A percentile compares a stretch with the other conserved stretches of the same genome.
phyloP scores from a whole-genome alignment of 2,329 filamentous ascomycete species.

The Gremmenia infestans region DNA sequence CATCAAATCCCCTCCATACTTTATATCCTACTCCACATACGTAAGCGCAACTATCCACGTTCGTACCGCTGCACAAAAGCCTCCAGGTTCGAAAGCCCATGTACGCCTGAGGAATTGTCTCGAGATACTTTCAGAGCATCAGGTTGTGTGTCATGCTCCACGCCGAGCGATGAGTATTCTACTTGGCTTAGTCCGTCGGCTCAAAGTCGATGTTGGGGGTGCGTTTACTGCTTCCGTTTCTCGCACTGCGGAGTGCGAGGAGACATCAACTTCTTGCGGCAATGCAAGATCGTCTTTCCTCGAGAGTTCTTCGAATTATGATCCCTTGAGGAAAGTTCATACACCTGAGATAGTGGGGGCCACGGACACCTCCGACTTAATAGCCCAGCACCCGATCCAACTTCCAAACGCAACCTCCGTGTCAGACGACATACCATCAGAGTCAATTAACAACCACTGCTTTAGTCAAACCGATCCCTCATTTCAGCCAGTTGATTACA shows the following conservation, averaged over 20 bases:
- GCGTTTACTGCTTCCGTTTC: too few relatives aligned
- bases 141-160: conserved; percentile 4
- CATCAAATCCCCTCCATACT: conserved; percentile 44
- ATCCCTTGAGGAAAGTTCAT: too few relatives aligned
- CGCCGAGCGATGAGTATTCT: conserved; percentile 8
- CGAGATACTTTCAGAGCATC: conserved; percentile 4
- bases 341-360: too few relatives aligned
- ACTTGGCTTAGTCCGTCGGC: not conserved
- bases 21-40: conserved; percentile 53
- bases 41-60: conserved; percentile 16
- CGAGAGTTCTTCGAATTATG: not conserved
- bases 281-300: not conserved
- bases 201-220: not conserved
- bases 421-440: too few relatives aligned
- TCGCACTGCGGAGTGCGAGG: not conserved
- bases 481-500: too few relatives aligned
- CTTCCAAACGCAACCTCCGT: too few relatives aligned
- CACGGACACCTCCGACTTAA: too few relatives aligned
- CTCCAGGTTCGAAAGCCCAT: conserved; percentile 6
- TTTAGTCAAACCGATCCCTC: too few relatives aligned
- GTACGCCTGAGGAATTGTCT: conserved; percentile 4
- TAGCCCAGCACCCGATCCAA: too few relatives aligned
- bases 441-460: too few relatives aligned
- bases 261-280: not conserved
- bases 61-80: conserved; percentile 9